These are phyloP conservation scores for Xerocomus amazonicus DNA, from an alignment of 1,284 basidiomycete species.

Conservation along the genomic window DNA sequence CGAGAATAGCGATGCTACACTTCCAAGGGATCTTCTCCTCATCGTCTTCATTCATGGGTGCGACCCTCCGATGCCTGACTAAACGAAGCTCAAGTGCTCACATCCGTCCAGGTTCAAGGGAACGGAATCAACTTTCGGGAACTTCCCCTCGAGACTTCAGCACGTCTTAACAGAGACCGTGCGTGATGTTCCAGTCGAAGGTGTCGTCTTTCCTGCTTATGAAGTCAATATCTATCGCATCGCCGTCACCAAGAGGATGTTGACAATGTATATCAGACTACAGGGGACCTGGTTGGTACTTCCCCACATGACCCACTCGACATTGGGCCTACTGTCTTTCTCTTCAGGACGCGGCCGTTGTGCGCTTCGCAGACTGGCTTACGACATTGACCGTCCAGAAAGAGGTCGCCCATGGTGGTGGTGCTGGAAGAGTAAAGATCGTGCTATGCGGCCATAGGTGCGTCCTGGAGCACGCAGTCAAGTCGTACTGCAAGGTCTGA, in stretches of 20 bases:
- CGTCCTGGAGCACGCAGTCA: slow-evolving; percentile 13
- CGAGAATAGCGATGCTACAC: slow-evolving; percentile 3
- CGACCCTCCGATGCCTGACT: slow-evolving; percentile 24
- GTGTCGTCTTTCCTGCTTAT: slow-evolving; percentile 84
- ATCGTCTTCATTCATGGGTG: slow-evolving; percentile 67
- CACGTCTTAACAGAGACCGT: slow-evolving; percentile 69
- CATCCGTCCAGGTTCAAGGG: slow-evolving; percentile 57
- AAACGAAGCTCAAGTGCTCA: slow-evolving; percentile 4
- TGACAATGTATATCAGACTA: slow-evolving; percentile 51
- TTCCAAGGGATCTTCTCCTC: slow-evolving; percentile 45
- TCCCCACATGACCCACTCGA: slow-evolving; percentile 3
- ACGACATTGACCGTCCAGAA: slow-evolving; percentile 74
- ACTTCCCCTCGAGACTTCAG: slow-evolving; percentile 73
- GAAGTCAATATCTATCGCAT: slow-evolving; percentile 50
- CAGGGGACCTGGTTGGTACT: slow-evolving; percentile 75
- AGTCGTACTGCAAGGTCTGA: background rate
- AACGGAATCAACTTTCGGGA: slow-evolving; percentile 71
- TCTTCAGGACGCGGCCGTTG: slow-evolving; percentile 70
- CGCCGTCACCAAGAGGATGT: background rate
- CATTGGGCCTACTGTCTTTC: slow-evolving; percentile 4
- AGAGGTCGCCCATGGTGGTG: slow-evolving; percentile 69
- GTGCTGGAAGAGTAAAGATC: slow-evolving; percentile 76
- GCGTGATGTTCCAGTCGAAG: slow-evolving; percentile 58
- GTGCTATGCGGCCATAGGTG: slow-evolving; percentile 91
- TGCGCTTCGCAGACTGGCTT: slow-evolving; percentile 86